These are phyloP conservation scores for Candida stauntonica DNA, from an alignment of 805 yeast genomes.

Conservation along the genomic window DNA sequence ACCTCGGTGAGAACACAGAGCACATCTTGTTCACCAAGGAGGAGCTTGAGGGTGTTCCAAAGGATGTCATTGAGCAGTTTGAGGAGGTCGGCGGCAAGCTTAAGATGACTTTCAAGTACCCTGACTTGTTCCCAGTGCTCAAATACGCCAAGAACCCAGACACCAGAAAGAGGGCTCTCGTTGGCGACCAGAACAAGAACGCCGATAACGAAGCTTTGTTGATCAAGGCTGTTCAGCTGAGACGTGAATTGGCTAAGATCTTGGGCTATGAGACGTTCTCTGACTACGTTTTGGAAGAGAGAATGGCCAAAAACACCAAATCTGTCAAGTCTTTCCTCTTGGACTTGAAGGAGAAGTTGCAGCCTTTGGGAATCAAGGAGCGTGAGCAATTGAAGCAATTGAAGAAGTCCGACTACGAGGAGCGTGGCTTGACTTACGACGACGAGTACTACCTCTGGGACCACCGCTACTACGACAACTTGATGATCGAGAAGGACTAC, in stretches of 20 bases:
- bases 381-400: conserved; percentile 41
- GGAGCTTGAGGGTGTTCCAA: conserved; percentile 73
- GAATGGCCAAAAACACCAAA: conserved; percentile 72
- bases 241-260: conserved; percentile 56
- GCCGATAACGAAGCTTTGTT: conserved; percentile 61
- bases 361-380: conserved; percentile 57
- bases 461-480: conserved; percentile 58
- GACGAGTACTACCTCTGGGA: conserved; percentile 65
- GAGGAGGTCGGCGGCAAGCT: conserved; percentile 40
- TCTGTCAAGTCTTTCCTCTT: conserved; percentile 57
- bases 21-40: conserved; percentile 54
- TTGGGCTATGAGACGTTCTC: conserved; percentile 70
- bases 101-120: conserved; percentile 77
- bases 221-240: conserved; percentile 51
- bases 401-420: conserved; percentile 48
- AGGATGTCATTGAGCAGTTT: conserved; percentile 54
- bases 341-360: conserved; percentile 55
- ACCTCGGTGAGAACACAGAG: conserved; percentile 68
- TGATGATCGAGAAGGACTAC: conserved; percentile 61
- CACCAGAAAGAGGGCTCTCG: conserved; percentile 62
- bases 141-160: conserved; percentile 61
- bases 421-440: conserved; percentile 40
- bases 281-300: conserved; percentile 65
- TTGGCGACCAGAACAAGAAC: conserved; percentile 65
- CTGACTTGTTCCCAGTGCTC: conserved; percentile 74